A percentile compares a stretch with the other conserved stretches of the same genome.
Conservation (phyloP, 805 yeast genomes). For the Yarrowia bubula region DNA sequence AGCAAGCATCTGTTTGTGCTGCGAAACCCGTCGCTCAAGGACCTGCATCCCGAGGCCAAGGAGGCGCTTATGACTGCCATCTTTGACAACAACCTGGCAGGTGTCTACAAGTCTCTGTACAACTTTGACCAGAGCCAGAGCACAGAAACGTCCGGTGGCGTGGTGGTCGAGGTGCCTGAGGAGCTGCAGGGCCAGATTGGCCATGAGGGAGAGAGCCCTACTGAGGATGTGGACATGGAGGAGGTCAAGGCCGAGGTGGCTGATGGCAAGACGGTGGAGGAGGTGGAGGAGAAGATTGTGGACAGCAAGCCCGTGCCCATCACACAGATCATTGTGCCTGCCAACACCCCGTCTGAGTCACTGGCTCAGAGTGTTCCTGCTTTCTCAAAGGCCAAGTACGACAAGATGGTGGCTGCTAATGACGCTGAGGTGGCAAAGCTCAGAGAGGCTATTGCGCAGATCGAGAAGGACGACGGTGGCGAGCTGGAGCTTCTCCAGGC, state of each 20-base stretch:
- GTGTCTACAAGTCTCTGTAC: constrained; percentile 71
- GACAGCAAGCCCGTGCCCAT: constrained; percentile 13
- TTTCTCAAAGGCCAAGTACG: constrained; percentile 62
- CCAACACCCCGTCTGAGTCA: constrained; percentile 14
- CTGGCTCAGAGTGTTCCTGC: constrained; percentile 38
- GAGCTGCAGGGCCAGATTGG: constrained; percentile 24
- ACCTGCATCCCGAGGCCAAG: constrained; percentile 46
- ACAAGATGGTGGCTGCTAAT: constrained; percentile 52
- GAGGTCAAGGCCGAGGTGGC: constrained; percentile 21
- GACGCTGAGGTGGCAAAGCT: constrained; percentile 51
- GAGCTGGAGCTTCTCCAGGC: constrained; percentile 76
- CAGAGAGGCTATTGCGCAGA: constrained; percentile 46
- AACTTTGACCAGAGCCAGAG: constrained; percentile 41
- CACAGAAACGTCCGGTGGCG: constrained; percentile 34
- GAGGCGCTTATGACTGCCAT: constrained; percentile 54
- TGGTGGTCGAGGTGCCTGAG: constrained; percentile 17
- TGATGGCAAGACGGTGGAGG: constrained; percentile 17
- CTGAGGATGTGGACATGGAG: constrained; percentile 20
- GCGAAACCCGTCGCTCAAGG: constrained; percentile 42
- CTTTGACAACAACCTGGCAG: constrained; percentile 65
- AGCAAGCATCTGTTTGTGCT: constrained; percentile 77
- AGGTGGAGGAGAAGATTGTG: constrained; percentile 20
- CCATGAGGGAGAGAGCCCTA: constrained; percentile 20
- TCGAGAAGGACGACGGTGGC: constrained; percentile 77
- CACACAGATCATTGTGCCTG: constrained; percentile 24